Evolutionary conservation across 2,329 filamentous ascomycete genomes (phyloP).

Genomic region (Monosporascus sp.): DNA sequence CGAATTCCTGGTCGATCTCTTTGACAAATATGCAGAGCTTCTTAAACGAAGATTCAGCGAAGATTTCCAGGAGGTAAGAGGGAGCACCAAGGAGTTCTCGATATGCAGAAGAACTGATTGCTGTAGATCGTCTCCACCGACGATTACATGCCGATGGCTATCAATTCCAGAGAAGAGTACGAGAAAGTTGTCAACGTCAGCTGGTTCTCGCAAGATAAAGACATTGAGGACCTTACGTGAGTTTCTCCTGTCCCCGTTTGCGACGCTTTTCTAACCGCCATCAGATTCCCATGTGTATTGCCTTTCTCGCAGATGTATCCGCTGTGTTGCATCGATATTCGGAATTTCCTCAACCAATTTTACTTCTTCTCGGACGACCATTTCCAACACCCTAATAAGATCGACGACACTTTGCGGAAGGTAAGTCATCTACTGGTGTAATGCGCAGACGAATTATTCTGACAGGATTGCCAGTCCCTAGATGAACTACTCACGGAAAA

Average conservation of each 20-base stretch:
- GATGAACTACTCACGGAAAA: constrained; percentile 91
- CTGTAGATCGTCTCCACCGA: constrained; percentile 75
- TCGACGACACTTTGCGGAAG: constrained; percentile 84
- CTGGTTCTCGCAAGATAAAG: constrained; percentile 87
- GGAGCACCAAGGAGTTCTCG: not conserved
- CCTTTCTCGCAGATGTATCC: constrained; percentile 99
- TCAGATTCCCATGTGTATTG: constrained; percentile 85
- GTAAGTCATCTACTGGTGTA: constrained; percentile 35
- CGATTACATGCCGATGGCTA: constrained; percentile 99
- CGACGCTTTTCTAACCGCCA: constrained; percentile 15
- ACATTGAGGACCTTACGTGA: constrained; percentile 68
- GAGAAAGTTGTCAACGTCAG: constrained; percentile 93
- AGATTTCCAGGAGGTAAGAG: constrained; percentile 80
- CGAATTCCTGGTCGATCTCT: constrained; percentile 78
- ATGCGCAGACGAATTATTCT: not conserved
- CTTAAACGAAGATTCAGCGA: constrained; percentile 89
- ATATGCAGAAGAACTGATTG: constrained; percentile 7
- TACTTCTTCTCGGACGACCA: constrained; percentile 97
- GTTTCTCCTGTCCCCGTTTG: constrained; percentile 22
- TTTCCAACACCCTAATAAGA: constrained; percentile 83
- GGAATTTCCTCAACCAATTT: constrained; percentile 96
- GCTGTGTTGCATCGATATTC: constrained; percentile 94
- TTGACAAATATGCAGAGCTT: constrained; percentile 89
- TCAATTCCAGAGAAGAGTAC: constrained; percentile 84
- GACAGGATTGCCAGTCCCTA: constrained; percentile 55